Base-by-base conservation (phyloP, 2,329 filamentous ascomycete genomes). In the Fusarium compactum region DNA sequence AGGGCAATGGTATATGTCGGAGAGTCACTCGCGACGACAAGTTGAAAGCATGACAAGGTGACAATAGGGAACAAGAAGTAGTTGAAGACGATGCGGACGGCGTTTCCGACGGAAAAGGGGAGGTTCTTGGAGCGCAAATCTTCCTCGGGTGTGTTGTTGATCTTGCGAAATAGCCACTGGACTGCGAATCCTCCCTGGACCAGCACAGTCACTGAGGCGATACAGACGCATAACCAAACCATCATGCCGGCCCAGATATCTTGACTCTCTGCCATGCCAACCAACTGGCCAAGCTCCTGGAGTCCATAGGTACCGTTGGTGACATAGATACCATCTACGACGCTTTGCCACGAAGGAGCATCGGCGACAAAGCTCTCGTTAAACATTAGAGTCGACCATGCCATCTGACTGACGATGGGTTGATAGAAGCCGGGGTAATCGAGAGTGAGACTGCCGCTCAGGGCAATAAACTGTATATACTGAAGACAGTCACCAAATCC, bases 191-290 rank as follows among this genome's bases (percentile, higher is more conserved):
- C 93, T 38, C 91, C 73, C 78, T 98, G 94, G 48, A 91, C 90
- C 22, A 95, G 79, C 24, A 92, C 78, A 22, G 94, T 85, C 15
- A 92, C 87, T 54, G 83, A 84, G 41, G 81, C 89, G 63, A 97
- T 87, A 67, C 97, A 92, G 67, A 91, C 91, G 12, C 95, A 85
- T 20, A 98, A 86, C 91, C 94, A 98, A 46, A 98, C 85, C 77
- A 96, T 93, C 91, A 97, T 96, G 68, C 94, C 94, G 2, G 94
- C 91, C 96, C 96, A 99, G 22, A 98, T 89, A 78, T 99, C 96
- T 65, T 90, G 84, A 15, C 89, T 87, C 25, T 89, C 84, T 27
- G 86, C 85, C 87, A 98, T 92, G 34, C 96, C 96, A 41, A 96
- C 89, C 55, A 96, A 86, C 78, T 97, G 93, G 44, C 91, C 91